A percentile compares a stretch with the other conserved stretches of the same genome.
These are phyloP conservation scores for Ustulina deusta DNA, from an alignment of 2,329 filamentous ascomycete species.

Conservation along the genomic window DNA sequence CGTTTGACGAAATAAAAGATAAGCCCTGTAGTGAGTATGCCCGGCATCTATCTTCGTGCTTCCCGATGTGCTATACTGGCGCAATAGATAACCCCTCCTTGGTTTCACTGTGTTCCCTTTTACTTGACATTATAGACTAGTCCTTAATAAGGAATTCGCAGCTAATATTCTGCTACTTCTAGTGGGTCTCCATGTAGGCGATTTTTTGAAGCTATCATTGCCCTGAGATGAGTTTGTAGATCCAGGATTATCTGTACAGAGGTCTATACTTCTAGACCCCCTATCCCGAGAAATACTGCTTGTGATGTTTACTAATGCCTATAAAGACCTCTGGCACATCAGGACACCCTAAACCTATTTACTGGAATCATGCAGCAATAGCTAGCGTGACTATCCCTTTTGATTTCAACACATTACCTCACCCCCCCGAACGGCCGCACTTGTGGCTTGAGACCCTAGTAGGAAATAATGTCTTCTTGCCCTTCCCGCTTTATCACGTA, in stretches of 20 bases:
- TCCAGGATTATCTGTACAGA: not conserved
- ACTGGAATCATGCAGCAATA: conserved; percentile 44
- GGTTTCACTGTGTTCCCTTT: not conserved
- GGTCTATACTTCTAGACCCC: no score
- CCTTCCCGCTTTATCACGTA: conserved; percentile 38
- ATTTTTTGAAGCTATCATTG: not conserved
- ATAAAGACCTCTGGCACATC: conserved; percentile 41
- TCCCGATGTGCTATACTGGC: not conserved
- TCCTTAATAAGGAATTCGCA: not conserved
- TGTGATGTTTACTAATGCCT: not conserved
- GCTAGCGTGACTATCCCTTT: conserved; percentile 35
- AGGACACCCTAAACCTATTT: conserved; percentile 48
- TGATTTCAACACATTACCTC: conserved; percentile 27
- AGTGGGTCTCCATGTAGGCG: conserved; percentile 37
- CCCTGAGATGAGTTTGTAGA: not conserved
- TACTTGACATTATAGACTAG: not conserved
- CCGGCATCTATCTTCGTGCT: not conserved
- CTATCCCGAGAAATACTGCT: conserved; percentile 5
- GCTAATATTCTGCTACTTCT: conserved; percentile 18
- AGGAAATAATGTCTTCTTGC: conserved; percentile 33
- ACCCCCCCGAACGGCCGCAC: conserved; percentile 19
- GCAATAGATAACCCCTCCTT: not conserved
- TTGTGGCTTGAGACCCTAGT: conserved; percentile 24
- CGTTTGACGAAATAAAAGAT: conserved; percentile 29
- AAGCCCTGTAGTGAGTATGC: conserved; percentile 27